These are phyloP conservation scores for Oryza punctata DNA, from an alignment of 176 grass and related monocot genomes.

Conservation along the genomic window DNA sequence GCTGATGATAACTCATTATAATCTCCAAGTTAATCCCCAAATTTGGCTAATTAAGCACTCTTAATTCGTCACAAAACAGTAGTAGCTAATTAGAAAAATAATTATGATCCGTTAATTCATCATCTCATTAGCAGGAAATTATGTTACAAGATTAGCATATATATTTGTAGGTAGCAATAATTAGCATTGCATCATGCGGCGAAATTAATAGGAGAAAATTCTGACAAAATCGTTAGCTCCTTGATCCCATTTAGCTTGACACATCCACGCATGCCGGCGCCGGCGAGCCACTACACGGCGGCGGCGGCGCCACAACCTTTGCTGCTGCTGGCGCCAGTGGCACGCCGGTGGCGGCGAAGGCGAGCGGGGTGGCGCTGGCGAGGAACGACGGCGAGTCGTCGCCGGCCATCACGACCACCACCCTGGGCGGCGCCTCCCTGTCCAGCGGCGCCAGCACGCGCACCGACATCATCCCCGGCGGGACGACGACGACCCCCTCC, in stretches of 20 bases:
- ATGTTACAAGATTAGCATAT: conserved; percentile 15
- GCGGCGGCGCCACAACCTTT: neutral
- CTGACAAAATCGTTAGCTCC: conserved; percentile 23
- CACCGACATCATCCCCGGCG: conserved; percentile 23
- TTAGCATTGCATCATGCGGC: neutral
- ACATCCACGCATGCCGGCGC: neutral
- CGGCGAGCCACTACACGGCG: conserved; percentile 17
- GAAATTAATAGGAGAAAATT: neutral
- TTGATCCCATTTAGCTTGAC: neutral
- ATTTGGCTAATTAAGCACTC: neutral
- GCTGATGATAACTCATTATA: neutral
- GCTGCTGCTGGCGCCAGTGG: neutral
- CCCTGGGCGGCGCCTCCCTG: conserved; percentile 50
- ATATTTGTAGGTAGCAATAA: neutral
- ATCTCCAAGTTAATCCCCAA: neutral
- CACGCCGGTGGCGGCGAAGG: neutral
- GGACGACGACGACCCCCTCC: neutral
- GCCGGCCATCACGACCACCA: conserved; percentile 67
- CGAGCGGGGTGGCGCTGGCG: conserved; percentile 50
- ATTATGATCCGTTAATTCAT: neutral
- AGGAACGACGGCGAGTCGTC: conserved; percentile 58
- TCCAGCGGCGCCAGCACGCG: conserved; percentile 43
- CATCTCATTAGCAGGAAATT: neutral
- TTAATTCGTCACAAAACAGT: neutral
- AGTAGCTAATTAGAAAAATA: neutral